Evolutionary conservation across 345 rosid genomes (phyloP), one percentile per base, ranked within the genome.

Genomic region (Moringa oleifera): DNA sequence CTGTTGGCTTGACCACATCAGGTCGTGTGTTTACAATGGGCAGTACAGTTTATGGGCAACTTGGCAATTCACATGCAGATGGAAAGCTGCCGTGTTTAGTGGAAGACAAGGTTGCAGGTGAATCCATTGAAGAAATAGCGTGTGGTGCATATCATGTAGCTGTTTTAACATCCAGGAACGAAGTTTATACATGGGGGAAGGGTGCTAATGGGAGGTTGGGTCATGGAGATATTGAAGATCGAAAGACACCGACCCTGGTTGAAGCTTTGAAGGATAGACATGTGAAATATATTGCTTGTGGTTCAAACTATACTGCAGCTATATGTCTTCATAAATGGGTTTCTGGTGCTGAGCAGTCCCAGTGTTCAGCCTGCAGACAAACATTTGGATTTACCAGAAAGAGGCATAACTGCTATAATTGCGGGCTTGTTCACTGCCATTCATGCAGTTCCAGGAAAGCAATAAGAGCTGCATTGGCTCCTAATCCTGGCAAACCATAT

Each of bases 141-240:
- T 86, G 96, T 19, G 97, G 98, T 75, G 79, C 91, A 23, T 93
- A 93, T 79, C 98, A 90, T 61, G 90, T 88, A 17, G 85, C 87
- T 1, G 91, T 81, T 64, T 72, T 93, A 67, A 90, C 95, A n/a
- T 77, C 95, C 23, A 78, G 79, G 69, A 90, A 88, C 54, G 96
- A 90, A 73, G 90, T 90, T 23, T 93, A 83, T 73, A 86, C 96
- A 15, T 93, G 97, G 98, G 98, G 98, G 0, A 93, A 86, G 69
- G 97, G 98, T 68, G 97, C 98, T 45, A 93, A 90, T 74, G 97
- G 98, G 70, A 88, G 96, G 75, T 62, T 93, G 79, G 98, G 98
- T 55, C 97, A 88, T 62, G 97, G 96, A 73, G 97, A 93, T 66
- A 25, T 82, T 16, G 97, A 93, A 74, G 98, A 93, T 72, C 83